A percentile compares a stretch with the other conserved stretches of the same genome.
Conservation (phyloP, 257 asterid species). For the Solanum appendiculatum region DNA sequence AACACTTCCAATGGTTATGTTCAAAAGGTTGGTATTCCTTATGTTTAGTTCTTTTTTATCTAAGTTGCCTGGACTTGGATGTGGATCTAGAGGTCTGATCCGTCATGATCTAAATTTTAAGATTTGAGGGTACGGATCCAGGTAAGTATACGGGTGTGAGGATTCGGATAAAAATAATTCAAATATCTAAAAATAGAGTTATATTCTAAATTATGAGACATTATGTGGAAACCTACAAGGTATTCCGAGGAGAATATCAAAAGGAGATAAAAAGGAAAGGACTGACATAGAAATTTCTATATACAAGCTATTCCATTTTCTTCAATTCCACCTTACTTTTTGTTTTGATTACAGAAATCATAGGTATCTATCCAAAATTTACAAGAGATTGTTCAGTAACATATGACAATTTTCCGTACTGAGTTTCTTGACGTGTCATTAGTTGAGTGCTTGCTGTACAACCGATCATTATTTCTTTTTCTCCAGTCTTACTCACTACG, state of each 20-base stretch:
- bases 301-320: background rate
- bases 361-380: background rate
- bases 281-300: background rate
- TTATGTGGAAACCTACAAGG: background rate
- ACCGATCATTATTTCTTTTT: background rate
- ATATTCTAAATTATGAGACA: background rate
- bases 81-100: background rate
- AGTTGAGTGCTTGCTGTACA: background rate
- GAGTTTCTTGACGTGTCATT: background rate
- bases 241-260: background rate
- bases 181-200: background rate
- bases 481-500: background rate
- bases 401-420: background rate
- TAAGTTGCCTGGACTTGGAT: background rate
- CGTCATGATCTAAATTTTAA: background rate
- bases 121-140: background rate
- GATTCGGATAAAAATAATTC: background rate
- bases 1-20: background rate
- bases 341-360: background rate
- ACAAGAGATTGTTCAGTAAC: background rate
- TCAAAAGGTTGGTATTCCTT: background rate
- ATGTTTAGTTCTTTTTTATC: background rate
- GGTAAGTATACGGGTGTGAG: background rate
- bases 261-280: background rate
- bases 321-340: background rate